These are phyloP conservation scores for Tuber magnatum DNA, from an alignment of 495 filamentous ascomycete species.

Conservation along the genomic window DNA sequence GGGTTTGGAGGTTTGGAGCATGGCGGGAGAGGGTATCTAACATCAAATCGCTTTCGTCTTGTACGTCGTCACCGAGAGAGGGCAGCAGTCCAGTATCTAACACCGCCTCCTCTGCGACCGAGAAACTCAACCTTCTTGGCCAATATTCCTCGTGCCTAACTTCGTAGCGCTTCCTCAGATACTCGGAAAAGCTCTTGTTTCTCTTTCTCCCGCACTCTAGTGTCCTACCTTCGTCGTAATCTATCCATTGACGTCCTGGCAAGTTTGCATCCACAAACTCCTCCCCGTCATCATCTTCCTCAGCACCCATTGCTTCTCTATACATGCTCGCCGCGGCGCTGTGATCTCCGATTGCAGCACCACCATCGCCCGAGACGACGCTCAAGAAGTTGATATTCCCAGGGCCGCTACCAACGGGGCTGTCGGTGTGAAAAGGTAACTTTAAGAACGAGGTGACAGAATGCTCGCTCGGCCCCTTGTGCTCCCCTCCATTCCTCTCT, in stretches of 20 bases:
- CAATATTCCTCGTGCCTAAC: constrained; percentile 54
- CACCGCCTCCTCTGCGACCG: constrained; percentile 77
- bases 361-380: constrained; percentile 7
- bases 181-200: constrained; percentile 40
- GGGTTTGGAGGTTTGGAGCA: constrained; percentile 47
- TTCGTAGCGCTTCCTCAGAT: constrained; percentile 19
- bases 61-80: constrained; percentile 37
- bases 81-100: constrained; percentile 52
- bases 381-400: background rate
- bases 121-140: constrained; percentile 80
- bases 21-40: constrained; percentile 13
- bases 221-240: background rate
- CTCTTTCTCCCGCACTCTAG: constrained; percentile 11
- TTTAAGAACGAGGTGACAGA: constrained; percentile 23
- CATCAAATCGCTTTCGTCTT: constrained; percentile 32
- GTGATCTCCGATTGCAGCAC: constrained; percentile 34
- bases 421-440: constrained; percentile 21
- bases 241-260: background rate
- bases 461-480: constrained; percentile 15
- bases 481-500: constrained; percentile 21
- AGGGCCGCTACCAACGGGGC: constrained; percentile 10
- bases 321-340: constrained; percentile 43
- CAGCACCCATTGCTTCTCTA: constrained; percentile 38
- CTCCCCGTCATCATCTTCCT: constrained; percentile 38
- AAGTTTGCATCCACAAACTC: constrained; percentile 29